phyloP scores from a whole-genome alignment of 169 alveolate genomes.

The Plasmodium blacklocki region DNA sequence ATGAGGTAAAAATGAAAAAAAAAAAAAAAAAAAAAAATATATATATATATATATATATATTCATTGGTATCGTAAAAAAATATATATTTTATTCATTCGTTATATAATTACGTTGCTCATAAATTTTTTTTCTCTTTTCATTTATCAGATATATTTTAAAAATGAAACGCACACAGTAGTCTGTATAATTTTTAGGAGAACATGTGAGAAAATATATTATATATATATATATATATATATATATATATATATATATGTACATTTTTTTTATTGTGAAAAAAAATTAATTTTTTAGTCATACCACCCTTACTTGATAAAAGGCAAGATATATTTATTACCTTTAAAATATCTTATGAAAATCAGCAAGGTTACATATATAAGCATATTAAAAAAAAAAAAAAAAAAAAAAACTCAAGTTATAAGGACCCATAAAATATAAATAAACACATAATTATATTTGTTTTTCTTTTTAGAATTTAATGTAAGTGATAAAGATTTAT shows the following conservation, averaged over 20 bases:
- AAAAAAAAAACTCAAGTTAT: too few relatives aligned
- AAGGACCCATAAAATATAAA: too few relatives aligned
- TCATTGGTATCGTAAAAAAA: too few relatives aligned
- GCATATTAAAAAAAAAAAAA: too few relatives aligned
- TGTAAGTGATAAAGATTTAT: slow-evolving; percentile 37
- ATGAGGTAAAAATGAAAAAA: slow-evolving; percentile 31
- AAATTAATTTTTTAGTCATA: slow-evolving; percentile 18
- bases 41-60: background rate
- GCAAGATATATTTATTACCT: slow-evolving; percentile 49
- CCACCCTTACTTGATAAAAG: slow-evolving; percentile 61
- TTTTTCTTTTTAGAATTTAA: slow-evolving; percentile 19
- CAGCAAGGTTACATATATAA: slow-evolving; percentile 39
- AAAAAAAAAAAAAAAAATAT: background rate
- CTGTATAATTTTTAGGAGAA: slow-evolving; percentile 51
- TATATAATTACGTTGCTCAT: too few relatives aligned
- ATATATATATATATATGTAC: background rate
- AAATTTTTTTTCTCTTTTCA: background rate
- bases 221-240: background rate
- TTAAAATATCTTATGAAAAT: slow-evolving; percentile 46
- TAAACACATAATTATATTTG: background rate
- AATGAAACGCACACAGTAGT: slow-evolving; percentile 64
- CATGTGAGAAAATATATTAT: slow-evolving; percentile 25
- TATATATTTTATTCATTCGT: too few relatives aligned
- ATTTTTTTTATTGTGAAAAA: background rate
- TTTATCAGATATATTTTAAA: slow-evolving; percentile 30